Percentiles rank a stretch among this genome's conserved stretches.
Evolutionary conservation across 2,329 filamentous ascomycete genomes (phyloP).

Genomic region (Aurifilum marmelostoma): DNA sequence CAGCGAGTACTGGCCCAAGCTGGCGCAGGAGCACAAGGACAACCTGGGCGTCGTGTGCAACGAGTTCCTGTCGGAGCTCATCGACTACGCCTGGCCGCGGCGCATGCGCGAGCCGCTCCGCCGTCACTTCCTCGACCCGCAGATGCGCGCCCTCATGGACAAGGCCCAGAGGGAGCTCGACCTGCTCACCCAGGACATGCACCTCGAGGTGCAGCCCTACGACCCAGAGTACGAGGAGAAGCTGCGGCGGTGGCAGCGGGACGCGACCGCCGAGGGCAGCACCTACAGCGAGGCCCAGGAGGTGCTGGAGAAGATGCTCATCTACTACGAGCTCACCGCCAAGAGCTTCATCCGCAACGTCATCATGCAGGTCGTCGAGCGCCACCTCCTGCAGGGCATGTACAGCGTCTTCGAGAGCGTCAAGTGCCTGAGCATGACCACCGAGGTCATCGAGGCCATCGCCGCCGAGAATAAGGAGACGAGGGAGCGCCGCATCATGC

Average conservation of each 20-base stretch:
- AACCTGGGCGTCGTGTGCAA: constrained; percentile 58
- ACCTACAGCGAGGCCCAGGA: constrained; percentile 56
- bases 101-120: constrained; percentile 56
- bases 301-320: constrained; percentile 59
- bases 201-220: constrained; percentile 56
- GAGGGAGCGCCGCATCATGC: constrained; percentile 50
- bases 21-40: constrained; percentile 58
- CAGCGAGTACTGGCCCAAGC: constrained; percentile 55
- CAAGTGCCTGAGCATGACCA: constrained; percentile 52
- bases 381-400: constrained; percentile 56
- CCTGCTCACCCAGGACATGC: constrained; percentile 53
- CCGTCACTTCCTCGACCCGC: constrained; percentile 51
- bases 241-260: constrained; percentile 50
- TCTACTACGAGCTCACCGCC: constrained; percentile 57
- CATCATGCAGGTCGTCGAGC: constrained; percentile 56
- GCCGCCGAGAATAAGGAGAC: constrained; percentile 58
- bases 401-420: constrained; percentile 56
- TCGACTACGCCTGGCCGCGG: constrained; percentile 53
- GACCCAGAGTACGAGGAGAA: constrained; percentile 58
- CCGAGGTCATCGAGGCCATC: constrained; percentile 51
- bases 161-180: constrained; percentile 51
- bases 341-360: constrained; percentile 57
- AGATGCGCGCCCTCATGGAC: constrained; percentile 52
- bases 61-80: constrained; percentile 55
- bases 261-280: constrained; percentile 46